Conservation (phyloP, 1,284 basidiomycete species). For the Vanrija sp. region DNA sequence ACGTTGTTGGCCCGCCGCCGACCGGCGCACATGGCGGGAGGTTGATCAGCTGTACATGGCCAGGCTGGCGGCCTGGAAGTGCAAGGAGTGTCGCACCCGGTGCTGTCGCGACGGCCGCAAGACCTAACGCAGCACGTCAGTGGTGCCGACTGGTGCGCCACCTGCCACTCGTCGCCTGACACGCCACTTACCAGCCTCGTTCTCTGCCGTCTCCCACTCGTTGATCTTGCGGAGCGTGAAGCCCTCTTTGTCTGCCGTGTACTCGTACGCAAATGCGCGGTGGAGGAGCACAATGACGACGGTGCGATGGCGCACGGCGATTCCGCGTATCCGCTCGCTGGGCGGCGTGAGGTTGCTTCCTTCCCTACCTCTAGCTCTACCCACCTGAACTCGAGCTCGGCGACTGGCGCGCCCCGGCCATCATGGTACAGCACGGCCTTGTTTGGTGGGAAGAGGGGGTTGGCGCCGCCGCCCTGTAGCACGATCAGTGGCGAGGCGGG, state of each 20-base stretch:
- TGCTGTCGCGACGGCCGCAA: conserved; percentile 75
- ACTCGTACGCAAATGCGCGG: conserved; percentile 73
- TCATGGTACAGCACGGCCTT: conserved; percentile 92
- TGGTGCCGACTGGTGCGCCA: neutral
- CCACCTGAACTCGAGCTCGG: conserved; percentile 76
- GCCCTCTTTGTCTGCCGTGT: conserved; percentile 52
- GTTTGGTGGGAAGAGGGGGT: conserved; percentile 89
- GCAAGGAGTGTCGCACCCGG: conserved; percentile 73
- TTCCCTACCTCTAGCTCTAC: conserved; percentile 3
- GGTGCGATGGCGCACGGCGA: conserved; percentile 74
- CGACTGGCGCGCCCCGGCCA: conserved; percentile 65
- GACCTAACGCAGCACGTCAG: conserved; percentile 56
- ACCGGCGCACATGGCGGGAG: conserved; percentile 64
- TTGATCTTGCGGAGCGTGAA: conserved; percentile 58
- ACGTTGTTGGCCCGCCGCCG: neutral
- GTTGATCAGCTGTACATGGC: conserved; percentile 85
- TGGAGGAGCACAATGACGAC: conserved; percentile 76
- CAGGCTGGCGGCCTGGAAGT: conserved; percentile 80
- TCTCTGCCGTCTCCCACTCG: conserved; percentile 88
- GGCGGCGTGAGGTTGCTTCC: neutral
- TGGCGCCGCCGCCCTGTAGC: conserved; percentile 81
- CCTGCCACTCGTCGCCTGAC: neutral
- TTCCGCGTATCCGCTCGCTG: conserved; percentile 74
- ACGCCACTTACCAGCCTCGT: conserved; percentile 66
- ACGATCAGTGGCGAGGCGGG: conserved; percentile 82